These are phyloP conservation scores for Cordia subcordata DNA, from an alignment of 257 asterid genomes.

Conservation along the genomic window DNA sequence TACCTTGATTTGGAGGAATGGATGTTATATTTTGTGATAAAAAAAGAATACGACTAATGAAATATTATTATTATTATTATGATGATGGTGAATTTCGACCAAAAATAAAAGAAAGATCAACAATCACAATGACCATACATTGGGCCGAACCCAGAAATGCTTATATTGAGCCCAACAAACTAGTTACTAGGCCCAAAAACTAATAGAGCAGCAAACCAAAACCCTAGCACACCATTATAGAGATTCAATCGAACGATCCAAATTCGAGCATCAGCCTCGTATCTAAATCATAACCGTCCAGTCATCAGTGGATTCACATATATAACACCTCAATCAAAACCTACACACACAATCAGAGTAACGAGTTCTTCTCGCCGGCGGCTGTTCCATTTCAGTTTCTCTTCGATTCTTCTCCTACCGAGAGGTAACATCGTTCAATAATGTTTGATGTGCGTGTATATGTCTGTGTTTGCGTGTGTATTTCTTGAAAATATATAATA, in stretches of 20 bases:
- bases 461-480: no score
- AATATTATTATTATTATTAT: no score
- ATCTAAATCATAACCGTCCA: constrained; percentile 2
- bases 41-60: no score
- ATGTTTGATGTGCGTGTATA: no score
- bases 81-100: no score
- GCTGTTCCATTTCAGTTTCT: background rate
- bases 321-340: background rate
- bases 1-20: no score
- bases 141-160: no score
- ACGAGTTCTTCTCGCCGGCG: background rate
- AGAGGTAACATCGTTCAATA: constrained; percentile 24
- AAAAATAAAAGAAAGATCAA: no score
- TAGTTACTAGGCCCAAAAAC: background rate
- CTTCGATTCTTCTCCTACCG: background rate
- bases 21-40: no score
- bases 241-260: constrained; percentile 6
- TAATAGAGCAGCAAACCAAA: background rate
- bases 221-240: background rate
- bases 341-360: background rate
- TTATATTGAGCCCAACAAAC: background rate
- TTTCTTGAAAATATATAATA: no score
- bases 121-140: no score
- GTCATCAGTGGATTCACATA: background rate
- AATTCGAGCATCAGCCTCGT: background rate